Percentiles rank a stretch among this genome's conserved stretches.
These are phyloP conservation scores for Jacaranda mimosifolia DNA, from an alignment of 257 asterid species.

Conservation along the genomic window DNA sequence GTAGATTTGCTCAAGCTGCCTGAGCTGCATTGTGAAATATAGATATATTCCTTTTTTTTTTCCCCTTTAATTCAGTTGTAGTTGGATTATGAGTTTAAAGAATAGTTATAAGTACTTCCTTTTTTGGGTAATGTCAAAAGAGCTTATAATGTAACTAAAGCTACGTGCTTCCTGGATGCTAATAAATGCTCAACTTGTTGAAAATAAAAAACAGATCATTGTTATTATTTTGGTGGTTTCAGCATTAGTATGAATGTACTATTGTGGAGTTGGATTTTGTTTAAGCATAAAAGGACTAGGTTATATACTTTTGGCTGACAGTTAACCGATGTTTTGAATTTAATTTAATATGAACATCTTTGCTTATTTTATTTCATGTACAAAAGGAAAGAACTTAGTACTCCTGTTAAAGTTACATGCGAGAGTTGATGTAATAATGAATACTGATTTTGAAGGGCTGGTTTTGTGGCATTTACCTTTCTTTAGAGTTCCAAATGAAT, in stretches of 20 bases:
- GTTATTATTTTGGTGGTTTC: neutral
- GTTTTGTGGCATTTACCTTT: neutral
- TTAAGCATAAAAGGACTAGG: neutral
- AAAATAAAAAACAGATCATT: neutral
- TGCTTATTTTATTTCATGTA: neutral
- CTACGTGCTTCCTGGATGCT: neutral
- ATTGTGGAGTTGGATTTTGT: slow-evolving; percentile 1
- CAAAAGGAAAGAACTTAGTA: neutral
- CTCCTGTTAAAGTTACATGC: slow-evolving; percentile 13
- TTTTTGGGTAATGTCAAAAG: neutral
- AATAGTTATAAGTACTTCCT: neutral
- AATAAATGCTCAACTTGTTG: neutral
- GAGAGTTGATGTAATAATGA: neutral
- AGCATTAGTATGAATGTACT: neutral
- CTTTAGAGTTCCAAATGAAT: neutral
- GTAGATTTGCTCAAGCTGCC: neutral
- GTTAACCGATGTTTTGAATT: neutral
- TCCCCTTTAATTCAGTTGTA: neutral
- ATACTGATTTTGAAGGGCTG: neutral
- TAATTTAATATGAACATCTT: neutral
- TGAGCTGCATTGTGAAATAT: neutral
- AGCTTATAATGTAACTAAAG: neutral
- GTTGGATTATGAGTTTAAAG: neutral
- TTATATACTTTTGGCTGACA: neutral
- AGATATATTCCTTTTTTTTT: neutral